Conservation (phyloP, 305 asterid species). For the Solanum hybrid region DNA sequence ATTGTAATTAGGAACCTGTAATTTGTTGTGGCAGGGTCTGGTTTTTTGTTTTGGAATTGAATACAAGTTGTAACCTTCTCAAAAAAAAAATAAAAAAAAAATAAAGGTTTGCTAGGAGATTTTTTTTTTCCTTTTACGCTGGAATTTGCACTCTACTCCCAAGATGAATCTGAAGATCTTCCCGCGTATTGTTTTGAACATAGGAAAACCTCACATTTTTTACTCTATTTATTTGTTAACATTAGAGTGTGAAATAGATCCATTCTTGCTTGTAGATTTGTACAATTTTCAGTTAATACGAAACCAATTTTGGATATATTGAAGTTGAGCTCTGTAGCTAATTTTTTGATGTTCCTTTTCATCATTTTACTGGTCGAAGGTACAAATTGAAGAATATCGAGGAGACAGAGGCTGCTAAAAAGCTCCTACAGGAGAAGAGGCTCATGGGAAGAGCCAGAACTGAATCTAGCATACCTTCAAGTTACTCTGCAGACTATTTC, state of each 20-base stretch:
- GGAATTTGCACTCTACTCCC: neutral
- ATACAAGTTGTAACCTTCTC: neutral
- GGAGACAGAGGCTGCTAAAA: slow-evolving; percentile 99
- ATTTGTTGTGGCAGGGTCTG: neutral
- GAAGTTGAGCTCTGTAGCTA: slow-evolving; percentile 11
- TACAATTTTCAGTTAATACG: neutral
- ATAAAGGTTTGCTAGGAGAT: neutral
- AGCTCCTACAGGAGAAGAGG: slow-evolving; percentile 93
- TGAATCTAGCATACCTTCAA: slow-evolving; percentile 70
- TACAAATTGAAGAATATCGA: slow-evolving; percentile 84
- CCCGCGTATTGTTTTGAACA: neutral
- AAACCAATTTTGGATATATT: neutral
- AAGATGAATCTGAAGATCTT: neutral
- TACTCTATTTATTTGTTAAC: neutral
- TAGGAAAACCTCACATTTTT: neutral
- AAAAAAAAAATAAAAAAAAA: neutral
- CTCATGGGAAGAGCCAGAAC: slow-evolving; percentile 55
- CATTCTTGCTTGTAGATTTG: neutral
- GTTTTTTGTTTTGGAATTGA: neutral
- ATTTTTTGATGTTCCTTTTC: neutral
- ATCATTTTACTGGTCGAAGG: slow-evolving; percentile 27
- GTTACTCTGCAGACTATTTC: slow-evolving; percentile 82
- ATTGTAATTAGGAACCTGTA: neutral
- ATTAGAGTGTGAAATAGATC: neutral
- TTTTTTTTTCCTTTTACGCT: neutral